Base-by-base conservation (phyloP, 805 yeast species). In the Saccharomycopsis lassenensis region DNA sequence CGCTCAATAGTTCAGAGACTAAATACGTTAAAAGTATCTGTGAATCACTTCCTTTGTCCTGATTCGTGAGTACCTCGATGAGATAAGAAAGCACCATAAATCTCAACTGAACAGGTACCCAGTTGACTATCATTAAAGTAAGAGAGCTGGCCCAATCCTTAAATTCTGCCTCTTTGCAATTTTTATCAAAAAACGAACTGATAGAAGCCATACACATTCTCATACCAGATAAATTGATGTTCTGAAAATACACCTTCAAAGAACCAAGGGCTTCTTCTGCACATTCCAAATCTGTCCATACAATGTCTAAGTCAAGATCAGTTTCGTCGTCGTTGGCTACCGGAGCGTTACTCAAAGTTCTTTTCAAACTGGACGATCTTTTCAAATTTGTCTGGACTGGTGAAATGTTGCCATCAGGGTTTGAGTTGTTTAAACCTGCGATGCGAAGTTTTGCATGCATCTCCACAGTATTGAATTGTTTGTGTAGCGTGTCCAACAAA, bases 51-150 rank as follows among this genome's bases (percentile, higher is more conserved):
- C 21, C 16, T 43, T 8, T 22, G 7, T 22, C 24, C 14, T 7
- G 29, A 10, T 5, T 32, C 30, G 7, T n/a, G 11, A n/a, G 17
- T 18, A 14, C 31, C 33, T 59, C 48, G 6, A 67, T 61, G 23
- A 69, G 51, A 2, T 77, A 61, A 10, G 71, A 53, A 29, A 83
- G 61, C 2, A 80, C 66, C 20, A 74, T 59, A 58, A 80, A 84
- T 44, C 94, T 63, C 45, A 74, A 64, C 51, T 75, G 94, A 25
- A 76, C 91, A 0, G 85, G 96, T 7, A 84, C 71, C 71, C 87
- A 84, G 26, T 71, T 69, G 5, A 86, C 74, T 40, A 83, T 68
- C 43, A 74, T 61, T 44, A 76, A 77, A 24, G 83, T 57, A 31
- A 87, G 59, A 7, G 63, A 55, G 20, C 67, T 61, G 2, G 71